Conservation (phyloP, 352 stramenopile genomes). For the Phytophthora pinifolia region DNA sequence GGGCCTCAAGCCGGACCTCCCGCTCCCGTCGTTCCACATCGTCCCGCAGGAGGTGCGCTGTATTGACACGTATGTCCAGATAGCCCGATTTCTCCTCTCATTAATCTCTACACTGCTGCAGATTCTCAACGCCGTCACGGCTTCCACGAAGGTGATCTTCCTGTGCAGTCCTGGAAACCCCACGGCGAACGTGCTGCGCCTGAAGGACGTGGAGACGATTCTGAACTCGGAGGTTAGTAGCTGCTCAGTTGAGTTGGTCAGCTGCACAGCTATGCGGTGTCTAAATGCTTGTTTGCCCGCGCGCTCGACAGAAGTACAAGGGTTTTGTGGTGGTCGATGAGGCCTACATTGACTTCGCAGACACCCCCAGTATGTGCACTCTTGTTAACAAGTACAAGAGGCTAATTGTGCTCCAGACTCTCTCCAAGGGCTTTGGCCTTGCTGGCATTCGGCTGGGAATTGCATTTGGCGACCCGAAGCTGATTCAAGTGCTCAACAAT, state of each 20-base stretch:
- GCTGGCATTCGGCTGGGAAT: conserved; percentile 94
- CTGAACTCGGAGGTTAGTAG: conserved; percentile 67
- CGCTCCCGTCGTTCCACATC: conserved; percentile 82
- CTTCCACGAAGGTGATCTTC: conserved; percentile 96
- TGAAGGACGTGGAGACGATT: conserved; percentile 90
- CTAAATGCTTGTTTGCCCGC: conserved; percentile 2
- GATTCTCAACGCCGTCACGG: conserved; percentile 90
- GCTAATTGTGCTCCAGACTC: conserved; percentile 97
- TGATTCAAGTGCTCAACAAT: conserved; percentile 99
- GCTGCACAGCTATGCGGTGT: background rate
- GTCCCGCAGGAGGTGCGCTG: conserved; percentile 56
- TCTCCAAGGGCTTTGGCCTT: conserved; percentile 98
- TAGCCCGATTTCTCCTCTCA: background rate
- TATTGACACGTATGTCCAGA: background rate
- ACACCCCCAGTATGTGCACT: conserved; percentile 69
- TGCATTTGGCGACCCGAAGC: conserved; percentile 88
- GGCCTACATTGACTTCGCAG: conserved; percentile 97
- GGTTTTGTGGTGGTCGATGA: conserved; percentile 98
- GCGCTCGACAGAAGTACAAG: conserved; percentile 61
- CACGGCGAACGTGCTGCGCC: conserved; percentile 93
- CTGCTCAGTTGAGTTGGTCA: background rate
- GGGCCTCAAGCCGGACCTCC: conserved; percentile 55
- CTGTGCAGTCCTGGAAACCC: conserved; percentile 98
- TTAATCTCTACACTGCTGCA: conserved; percentile 19
- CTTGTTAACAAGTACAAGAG: conserved; percentile 93